phyloP scores from a whole-genome alignment of 805 yeast species.

The Yarrowia bubula region DNA sequence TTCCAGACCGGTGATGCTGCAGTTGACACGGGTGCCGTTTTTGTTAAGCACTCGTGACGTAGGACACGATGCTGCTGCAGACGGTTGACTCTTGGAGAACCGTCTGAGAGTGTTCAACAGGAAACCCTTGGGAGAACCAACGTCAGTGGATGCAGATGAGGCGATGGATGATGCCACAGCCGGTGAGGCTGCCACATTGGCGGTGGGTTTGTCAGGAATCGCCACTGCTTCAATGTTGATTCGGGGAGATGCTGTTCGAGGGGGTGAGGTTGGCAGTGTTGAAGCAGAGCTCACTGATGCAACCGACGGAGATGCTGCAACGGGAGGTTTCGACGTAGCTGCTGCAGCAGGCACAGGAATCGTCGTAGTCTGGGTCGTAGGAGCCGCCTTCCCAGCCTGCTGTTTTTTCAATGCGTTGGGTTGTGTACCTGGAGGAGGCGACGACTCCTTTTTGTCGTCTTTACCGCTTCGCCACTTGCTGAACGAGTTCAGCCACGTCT shows the following conservation, averaged over 20 bases:
- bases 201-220: not conserved
- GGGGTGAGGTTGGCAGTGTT: not conserved
- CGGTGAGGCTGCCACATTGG: not conserved
- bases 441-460: not conserved
- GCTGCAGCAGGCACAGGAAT: not conserved
- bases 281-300: not conserved
- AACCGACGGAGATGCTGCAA: not conserved
- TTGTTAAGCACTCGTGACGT: conserved; percentile 1
- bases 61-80: not conserved
- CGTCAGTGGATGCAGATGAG: not conserved
- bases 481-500: conserved; percentile 16
- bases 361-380: not conserved
- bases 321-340: not conserved
- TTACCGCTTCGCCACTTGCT: conserved; percentile 6
- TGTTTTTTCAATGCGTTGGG: not conserved
- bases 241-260: not conserved
- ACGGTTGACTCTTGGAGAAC: conserved; percentile 4
- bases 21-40: not conserved
- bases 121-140: conserved; percentile 8
- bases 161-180: conserved; percentile 5
- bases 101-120: conserved; percentile 14
- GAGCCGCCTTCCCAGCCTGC: not conserved
- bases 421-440: not conserved
- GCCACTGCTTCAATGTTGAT: conserved; percentile 9
- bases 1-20: conserved; percentile 19